Conservation (phyloP, 2,329 filamentous ascomycete species). For the Akanthomyces dipterigenus region DNA sequence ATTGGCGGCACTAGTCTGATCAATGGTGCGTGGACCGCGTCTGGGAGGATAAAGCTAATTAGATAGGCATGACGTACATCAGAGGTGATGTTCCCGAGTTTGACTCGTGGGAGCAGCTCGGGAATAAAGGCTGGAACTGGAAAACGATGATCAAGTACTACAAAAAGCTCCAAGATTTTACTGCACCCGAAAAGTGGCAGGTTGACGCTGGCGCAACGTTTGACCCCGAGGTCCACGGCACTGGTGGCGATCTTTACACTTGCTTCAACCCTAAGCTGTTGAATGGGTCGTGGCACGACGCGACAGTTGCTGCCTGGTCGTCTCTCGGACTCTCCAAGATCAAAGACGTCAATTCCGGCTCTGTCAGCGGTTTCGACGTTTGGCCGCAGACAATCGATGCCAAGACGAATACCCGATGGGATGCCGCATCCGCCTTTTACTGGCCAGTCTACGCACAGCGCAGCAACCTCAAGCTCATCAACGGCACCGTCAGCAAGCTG, state of each 20-base stretch:
- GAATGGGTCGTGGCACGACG: conserved; percentile 25
- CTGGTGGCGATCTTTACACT: conserved; percentile 27
- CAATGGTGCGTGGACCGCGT: conserved; percentile 25
- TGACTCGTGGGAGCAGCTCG: conserved; percentile 36
- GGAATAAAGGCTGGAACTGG: conserved; percentile 40
- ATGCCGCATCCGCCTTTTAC: conserved; percentile 36
- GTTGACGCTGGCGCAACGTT: conserved; percentile 28
- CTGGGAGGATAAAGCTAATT: neutral
- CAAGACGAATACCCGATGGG: conserved; percentile 29
- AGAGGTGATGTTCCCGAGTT: conserved; percentile 35
- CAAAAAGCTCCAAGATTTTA: conserved; percentile 34
- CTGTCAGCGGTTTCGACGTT: conserved; percentile 30
- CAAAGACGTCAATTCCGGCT: conserved; percentile 32
- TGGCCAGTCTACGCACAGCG: conserved; percentile 29
- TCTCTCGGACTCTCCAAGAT: conserved; percentile 27
- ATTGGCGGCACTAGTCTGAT: conserved; percentile 35
- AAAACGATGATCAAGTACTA: conserved; percentile 39
- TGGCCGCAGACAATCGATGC: conserved; percentile 35
- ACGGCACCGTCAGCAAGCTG: conserved; percentile 29
- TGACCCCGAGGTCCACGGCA: conserved; percentile 28
- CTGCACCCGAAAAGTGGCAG: conserved; percentile 28
- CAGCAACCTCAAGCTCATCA: conserved; percentile 32
- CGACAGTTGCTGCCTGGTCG: conserved; percentile 26
- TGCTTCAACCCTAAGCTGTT: conserved; percentile 29
- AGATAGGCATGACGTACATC: conserved; percentile 38